These are phyloP conservation scores for Climacium dendroides DNA, from an alignment of 225 moss, liverwort and hornwort species.

Conservation along the genomic window DNA sequence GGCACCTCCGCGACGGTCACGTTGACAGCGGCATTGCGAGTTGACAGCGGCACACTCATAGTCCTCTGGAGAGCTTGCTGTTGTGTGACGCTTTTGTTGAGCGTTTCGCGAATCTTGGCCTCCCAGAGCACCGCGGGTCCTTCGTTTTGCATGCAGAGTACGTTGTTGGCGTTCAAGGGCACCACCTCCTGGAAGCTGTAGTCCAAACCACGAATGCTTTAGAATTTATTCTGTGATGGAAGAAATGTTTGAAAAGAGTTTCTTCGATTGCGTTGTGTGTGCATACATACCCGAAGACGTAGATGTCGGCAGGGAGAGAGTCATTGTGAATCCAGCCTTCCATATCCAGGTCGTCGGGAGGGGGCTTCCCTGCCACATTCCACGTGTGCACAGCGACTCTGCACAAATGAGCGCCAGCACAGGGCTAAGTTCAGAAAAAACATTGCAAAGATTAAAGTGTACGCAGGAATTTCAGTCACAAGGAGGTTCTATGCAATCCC, in stretches of 20 bases:
- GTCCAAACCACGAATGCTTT: not conserved
- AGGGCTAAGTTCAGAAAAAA: not conserved
- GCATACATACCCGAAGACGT: slow-evolving; percentile 60
- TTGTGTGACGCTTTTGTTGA: slow-evolving; percentile 22
- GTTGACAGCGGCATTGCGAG: not conserved
- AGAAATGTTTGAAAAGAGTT: not conserved
- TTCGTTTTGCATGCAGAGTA: slow-evolving; percentile 61
- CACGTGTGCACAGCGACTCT: slow-evolving; percentile 73
- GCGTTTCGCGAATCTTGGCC: slow-evolving; percentile 49
- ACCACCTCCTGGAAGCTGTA: slow-evolving; percentile 92
- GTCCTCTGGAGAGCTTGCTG: not conserved
- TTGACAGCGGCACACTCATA: slow-evolving; percentile 32
- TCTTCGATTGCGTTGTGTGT: not conserved
- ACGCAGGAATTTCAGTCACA: not conserved
- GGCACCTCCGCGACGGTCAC: not conserved
- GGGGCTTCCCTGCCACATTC: slow-evolving; percentile 79
- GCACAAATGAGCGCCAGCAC: not conserved
- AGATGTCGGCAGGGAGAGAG: slow-evolving; percentile 63
- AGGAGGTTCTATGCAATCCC: not conserved
- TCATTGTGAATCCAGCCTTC: slow-evolving; percentile 49
- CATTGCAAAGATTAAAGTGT: not conserved
- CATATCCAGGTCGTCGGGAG: slow-evolving; percentile 54
- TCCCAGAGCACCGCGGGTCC: slow-evolving; percentile 72
- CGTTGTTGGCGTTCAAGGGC: slow-evolving; percentile 84
- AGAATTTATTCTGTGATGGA: not conserved